Evolutionary conservation across 192 early-diverging fungal genomes (phyloP).

Genomic region (Podochytrium sp.): DNA sequence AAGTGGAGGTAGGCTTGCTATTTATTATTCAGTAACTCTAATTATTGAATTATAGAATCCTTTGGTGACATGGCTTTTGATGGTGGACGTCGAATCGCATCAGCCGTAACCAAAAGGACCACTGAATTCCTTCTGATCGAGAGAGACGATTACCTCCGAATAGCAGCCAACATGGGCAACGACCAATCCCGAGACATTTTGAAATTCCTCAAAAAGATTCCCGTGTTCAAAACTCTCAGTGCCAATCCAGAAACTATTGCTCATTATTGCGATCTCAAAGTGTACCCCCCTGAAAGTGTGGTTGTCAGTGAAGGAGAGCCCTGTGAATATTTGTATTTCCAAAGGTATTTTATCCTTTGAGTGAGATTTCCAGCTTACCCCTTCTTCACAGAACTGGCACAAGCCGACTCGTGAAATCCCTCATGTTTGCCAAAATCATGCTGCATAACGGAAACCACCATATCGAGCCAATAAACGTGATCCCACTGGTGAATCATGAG

Average conservation of each 20-base stretch:
- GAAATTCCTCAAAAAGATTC: constrained; percentile 16
- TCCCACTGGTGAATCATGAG: not conserved
- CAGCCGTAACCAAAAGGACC: constrained; percentile 31
- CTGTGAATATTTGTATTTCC: constrained; percentile 38
- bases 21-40: not conserved
- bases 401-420: constrained; percentile 42
- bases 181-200: constrained; percentile 25
- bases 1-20: constrained; percentile 40
- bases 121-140: constrained; percentile 41
- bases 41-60: constrained; percentile 28
- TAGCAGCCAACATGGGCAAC: constrained; percentile 22
- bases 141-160: constrained; percentile 30
- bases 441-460: not conserved
- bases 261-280: constrained; percentile 25
- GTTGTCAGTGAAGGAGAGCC: constrained; percentile 34
- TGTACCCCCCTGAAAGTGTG: constrained; percentile 31
- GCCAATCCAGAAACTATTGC: constrained; percentile 29
- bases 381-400: constrained; percentile 35
- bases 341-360: constrained; percentile 25
- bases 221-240: constrained; percentile 36
- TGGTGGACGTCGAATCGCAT: constrained; percentile 9
- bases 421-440: constrained; percentile 35
- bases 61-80: constrained; percentile 47
- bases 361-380: not conserved
- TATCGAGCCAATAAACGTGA: constrained; percentile 17